Conservation (phyloP, 345 rosid genomes). For the Salix purpurea region DNA sequence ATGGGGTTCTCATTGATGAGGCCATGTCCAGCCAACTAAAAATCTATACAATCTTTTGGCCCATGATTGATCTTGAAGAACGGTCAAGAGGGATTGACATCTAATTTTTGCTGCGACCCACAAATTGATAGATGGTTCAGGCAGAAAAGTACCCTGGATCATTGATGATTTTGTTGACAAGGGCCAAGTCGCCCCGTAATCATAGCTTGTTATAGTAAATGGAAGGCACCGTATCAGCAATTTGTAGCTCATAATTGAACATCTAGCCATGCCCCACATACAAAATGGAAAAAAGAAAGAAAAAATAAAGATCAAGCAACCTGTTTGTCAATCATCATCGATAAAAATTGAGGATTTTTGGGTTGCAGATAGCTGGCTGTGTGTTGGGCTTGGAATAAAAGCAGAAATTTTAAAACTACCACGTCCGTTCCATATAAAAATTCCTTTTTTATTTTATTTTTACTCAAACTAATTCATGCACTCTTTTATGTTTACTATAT, state of each 20-base stretch:
- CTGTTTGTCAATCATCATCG: neutral
- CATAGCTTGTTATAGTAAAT: neutral
- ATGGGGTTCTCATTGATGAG: slow-evolving; percentile 2
- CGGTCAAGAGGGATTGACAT: neutral
- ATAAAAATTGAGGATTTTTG: neutral
- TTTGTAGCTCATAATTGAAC: neutral
- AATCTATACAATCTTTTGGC: slow-evolving; percentile 6
- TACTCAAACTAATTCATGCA: no score
- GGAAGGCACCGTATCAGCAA: neutral
- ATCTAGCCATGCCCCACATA: neutral
- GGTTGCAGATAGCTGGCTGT: neutral
- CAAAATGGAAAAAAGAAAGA: neutral
- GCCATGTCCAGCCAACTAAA: slow-evolving; percentile 13
- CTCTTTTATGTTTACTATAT: no score
- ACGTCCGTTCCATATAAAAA: no score
- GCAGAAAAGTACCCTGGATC: slow-evolving; percentile 10
- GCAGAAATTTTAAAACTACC: no score
- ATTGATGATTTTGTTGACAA: neutral
- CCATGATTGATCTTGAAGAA: slow-evolving; percentile 17
- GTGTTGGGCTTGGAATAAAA: slow-evolving; percentile 5
- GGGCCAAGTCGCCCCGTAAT: neutral
- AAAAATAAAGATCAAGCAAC: neutral
- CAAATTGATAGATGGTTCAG: slow-evolving; percentile 18
- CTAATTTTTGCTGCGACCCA: slow-evolving; percentile 1
- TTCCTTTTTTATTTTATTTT: no score